These are phyloP conservation scores for Silene uniflora DNA, from an alignment of 148 eudicot genomes.

Conservation along the genomic window DNA sequence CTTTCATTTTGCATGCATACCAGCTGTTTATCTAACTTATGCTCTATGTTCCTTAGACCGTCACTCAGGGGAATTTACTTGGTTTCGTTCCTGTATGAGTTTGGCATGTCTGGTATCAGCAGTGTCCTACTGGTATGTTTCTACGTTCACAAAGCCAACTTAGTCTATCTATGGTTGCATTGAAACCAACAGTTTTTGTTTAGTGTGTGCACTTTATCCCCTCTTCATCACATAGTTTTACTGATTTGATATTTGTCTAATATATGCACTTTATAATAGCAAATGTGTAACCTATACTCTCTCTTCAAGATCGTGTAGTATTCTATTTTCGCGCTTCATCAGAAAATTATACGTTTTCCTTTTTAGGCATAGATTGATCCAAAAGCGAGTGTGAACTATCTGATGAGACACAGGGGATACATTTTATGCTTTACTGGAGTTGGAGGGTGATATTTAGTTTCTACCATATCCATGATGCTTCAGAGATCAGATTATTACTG, in stretches of 20 bases:
- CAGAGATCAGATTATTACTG: background rate
- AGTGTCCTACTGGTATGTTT: constrained; percentile 60
- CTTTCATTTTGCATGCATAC: background rate
- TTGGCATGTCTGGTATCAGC: constrained; percentile 78
- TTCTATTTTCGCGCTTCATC: too few relatives aligned
- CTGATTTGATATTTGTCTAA: too few relatives aligned
- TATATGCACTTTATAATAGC: too few relatives aligned
- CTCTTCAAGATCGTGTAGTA: too few relatives aligned
- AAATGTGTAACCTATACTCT: too few relatives aligned
- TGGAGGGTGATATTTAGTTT: background rate
- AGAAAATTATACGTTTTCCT: too few relatives aligned
- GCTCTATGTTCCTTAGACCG: constrained; percentile 39
- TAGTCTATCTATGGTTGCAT: background rate
- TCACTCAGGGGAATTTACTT: constrained; percentile 55
- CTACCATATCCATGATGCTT: background rate
- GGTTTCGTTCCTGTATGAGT: constrained; percentile 70
- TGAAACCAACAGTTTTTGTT: background rate
- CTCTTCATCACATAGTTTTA: too few relatives aligned
- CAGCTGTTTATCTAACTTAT: constrained; percentile 12
- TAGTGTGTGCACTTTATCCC: too few relatives aligned
- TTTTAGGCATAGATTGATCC: too few relatives aligned
- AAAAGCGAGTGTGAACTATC: too few relatives aligned
- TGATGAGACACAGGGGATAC: too few relatives aligned
- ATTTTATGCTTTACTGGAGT: background rate
- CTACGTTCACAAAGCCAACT: background rate